Percentiles rank a stretch among this genome's conserved stretches.
phyloP scores from a whole-genome alignment of 768 basidiomycete species.

The Calvatia gigantea region DNA sequence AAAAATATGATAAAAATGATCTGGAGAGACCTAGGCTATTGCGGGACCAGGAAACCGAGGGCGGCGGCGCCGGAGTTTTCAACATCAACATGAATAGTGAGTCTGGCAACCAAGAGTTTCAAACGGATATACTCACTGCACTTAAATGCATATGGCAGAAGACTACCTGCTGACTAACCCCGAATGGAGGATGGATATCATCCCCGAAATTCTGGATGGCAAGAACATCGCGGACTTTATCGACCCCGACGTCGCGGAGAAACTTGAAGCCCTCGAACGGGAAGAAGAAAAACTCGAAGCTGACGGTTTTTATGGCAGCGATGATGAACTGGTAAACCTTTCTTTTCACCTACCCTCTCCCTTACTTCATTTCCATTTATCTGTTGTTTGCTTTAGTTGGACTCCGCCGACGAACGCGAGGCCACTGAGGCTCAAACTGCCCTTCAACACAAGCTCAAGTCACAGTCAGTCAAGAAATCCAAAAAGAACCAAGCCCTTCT shows the following conservation, averaged over 20 bases:
- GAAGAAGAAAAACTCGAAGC: conserved; percentile 94
- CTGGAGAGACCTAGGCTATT: conserved; percentile 71
- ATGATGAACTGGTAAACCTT: conserved; percentile 73
- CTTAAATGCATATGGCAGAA: conserved; percentile 46
- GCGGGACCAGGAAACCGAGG: conserved; percentile 79
- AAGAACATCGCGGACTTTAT: conserved; percentile 99
- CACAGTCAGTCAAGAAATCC: conserved; percentile 80
- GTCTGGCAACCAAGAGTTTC: conserved; percentile 23
- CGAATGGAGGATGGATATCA: conserved; percentile 92
- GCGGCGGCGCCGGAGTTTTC: conserved; percentile 89
- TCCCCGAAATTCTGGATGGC: conserved; percentile 99
- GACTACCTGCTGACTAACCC: conserved; percentile 86
- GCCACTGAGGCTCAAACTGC: conserved; percentile 56
- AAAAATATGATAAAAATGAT: conserved; percentile 86
- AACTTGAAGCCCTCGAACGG: conserved; percentile 93
- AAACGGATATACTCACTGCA: not conserved
- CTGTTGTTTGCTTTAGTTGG: conserved; percentile 35
- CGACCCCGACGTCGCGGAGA: conserved; percentile 95
- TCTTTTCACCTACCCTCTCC: not conserved
- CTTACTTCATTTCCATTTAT: not conserved
- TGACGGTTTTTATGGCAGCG: conserved; percentile 93
- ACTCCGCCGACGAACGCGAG: conserved; percentile 80
- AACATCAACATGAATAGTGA: conserved; percentile 87
- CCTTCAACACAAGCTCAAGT: conserved; percentile 63
- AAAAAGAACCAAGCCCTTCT: conserved; percentile 81